These are phyloP conservation scores for Solanum ossicruentum DNA, from an alignment of 257 asterid species.

Conservation along the genomic window DNA sequence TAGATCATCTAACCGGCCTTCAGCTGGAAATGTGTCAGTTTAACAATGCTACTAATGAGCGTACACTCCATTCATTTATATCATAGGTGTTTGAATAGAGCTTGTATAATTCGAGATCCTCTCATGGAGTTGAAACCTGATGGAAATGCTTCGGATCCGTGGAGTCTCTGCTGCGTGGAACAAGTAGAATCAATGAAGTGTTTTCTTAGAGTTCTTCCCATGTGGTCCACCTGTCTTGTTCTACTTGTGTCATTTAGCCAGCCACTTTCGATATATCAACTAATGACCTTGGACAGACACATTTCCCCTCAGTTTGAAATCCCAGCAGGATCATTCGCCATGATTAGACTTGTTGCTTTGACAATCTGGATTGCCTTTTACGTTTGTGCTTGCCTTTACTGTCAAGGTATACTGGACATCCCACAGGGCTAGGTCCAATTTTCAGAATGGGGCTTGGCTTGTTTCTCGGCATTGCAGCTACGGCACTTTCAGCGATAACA, in stretches of 20 bases:
- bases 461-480: not conserved
- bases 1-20: not conserved
- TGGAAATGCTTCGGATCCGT: constrained; percentile 4
- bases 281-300: not conserved
- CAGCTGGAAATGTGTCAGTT: too few species aligned
- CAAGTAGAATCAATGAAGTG: constrained; percentile 1
- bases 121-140: constrained; percentile 4
- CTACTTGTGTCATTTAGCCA: not conserved
- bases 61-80: too few species aligned
- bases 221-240: constrained; percentile 7
- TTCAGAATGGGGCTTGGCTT: constrained; percentile 8
- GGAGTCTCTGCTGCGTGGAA: constrained; percentile 11
- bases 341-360: not conserved
- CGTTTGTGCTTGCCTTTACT: not conserved
- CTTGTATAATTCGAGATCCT: constrained; percentile 11
- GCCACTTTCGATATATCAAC: not conserved
- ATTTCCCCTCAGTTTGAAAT: not conserved
- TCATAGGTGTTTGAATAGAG: too few species aligned
- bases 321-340: constrained; percentile 12
- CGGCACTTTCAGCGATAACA: not conserved
- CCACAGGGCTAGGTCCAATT: not conserved
- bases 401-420: not conserved
- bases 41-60: too few species aligned
- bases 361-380: constrained; percentile 4
- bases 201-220: constrained; percentile 1